Evolutionary conservation across 2,329 filamentous ascomycete species (phyloP).

Genomic region (Leptodontidium sp.): DNA sequence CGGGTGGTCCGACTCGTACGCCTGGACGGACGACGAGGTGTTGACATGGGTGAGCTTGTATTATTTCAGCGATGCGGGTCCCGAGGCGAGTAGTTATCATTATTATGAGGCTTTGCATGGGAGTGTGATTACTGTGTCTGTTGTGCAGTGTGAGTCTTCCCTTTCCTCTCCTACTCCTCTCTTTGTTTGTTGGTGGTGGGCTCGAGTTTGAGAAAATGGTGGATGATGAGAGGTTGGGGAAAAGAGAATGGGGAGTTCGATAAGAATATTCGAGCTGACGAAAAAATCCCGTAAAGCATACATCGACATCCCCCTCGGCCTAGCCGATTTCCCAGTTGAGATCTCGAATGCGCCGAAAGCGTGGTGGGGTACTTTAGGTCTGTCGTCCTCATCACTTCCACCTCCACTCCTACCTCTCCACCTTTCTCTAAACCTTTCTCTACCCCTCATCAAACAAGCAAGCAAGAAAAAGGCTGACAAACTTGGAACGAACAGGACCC

Average conservation of each 20-base stretch:
- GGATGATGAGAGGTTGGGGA: too few species aligned
- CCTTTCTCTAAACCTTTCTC: neutral
- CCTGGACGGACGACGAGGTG: conserved; percentile 79
- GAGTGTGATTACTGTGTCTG: conserved; percentile 20
- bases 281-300: conserved; percentile 10
- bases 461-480: too few species aligned
- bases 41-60: conserved; percentile 78
- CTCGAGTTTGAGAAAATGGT: too few species aligned
- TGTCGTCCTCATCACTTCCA: neutral
- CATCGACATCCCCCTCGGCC: conserved; percentile 55
- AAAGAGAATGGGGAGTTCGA: too few species aligned
- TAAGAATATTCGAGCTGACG: too few species aligned
- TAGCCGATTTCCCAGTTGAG: conserved; percentile 66
- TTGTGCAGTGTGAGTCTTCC: conserved; percentile 4
- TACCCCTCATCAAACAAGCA: neutral
- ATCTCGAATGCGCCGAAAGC: conserved; percentile 59
- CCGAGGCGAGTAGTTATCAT: conserved; percentile 70
- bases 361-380: conserved; percentile 60
- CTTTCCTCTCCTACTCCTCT: neutral
- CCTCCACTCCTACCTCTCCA: neutral
- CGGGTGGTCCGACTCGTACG: conserved; percentile 76
- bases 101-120: conserved; percentile 72
- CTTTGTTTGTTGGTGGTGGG: neutral
- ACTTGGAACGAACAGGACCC: conserved; percentile 49
- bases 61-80: conserved; percentile 72